Conservation (phyloP, 1,284 basidiomycete genomes). For the Cryptococcus sp. region DNA sequence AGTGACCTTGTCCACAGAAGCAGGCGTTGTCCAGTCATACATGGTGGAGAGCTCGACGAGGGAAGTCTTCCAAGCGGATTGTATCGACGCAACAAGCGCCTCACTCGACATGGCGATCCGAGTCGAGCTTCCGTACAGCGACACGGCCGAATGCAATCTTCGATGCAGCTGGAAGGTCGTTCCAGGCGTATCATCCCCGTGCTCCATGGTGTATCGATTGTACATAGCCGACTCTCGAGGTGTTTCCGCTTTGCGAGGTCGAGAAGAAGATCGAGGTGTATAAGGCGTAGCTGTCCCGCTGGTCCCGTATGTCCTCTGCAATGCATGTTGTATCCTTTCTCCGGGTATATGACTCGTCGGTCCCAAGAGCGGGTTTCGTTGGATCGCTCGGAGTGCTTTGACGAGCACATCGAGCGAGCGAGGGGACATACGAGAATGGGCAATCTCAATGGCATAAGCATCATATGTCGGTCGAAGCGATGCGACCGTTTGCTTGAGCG, state of each 20-base stretch:
- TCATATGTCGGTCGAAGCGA: conserved; percentile 5
- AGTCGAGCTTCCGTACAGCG: too few relatives aligned
- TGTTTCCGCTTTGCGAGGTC: too few relatives aligned
- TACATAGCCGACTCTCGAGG: too few relatives aligned
- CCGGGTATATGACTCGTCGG: conserved; percentile 38
- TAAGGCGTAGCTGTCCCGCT: not conserved
- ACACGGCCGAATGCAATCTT: too few relatives aligned
- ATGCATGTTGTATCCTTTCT: conserved; percentile 35
- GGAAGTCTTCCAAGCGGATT: not conserved
- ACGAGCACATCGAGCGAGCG: conserved; percentile 17
- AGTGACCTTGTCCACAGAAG: not conserved
- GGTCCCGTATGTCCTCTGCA: conserved; percentile 18
- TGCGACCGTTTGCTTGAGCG: conserved; percentile 17
- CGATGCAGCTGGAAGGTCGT: too few relatives aligned
- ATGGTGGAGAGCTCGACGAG: not conserved
- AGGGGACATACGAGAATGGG: conserved; percentile 14
- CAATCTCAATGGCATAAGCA: conserved; percentile 12
- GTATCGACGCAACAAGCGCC: not conserved
- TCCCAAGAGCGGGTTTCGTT: conserved; percentile 37
- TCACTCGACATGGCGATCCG: too few relatives aligned
- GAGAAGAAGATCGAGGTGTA: not conserved
- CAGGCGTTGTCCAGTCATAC: not conserved
- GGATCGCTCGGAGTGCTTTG: conserved; percentile 22
- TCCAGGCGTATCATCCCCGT: too few relatives aligned
- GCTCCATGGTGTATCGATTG: too few relatives aligned